Conservation (phyloP, 2,329 filamentous ascomycete genomes). For the Aspergillus fijiensis region DNA sequence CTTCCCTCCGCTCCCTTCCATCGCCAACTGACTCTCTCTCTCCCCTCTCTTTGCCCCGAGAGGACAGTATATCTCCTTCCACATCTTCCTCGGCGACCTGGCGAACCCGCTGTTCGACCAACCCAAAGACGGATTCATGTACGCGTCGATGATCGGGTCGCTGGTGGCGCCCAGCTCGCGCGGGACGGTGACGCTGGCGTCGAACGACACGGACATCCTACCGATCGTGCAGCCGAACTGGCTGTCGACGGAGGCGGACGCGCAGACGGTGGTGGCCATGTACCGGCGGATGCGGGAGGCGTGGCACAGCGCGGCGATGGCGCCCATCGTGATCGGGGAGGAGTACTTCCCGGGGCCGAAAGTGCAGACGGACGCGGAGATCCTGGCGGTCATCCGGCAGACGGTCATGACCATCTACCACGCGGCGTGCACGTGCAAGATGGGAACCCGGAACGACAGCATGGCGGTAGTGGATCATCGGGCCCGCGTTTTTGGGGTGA, state of each 20-base stretch:
- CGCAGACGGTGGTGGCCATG: conserved; percentile 43
- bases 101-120: not conserved
- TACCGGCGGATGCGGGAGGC: conserved; percentile 45
- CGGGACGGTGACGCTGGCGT: conserved; percentile 44
- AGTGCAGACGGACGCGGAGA: conserved; percentile 43
- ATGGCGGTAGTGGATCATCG: conserved; percentile 38
- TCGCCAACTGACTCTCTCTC: too few relatives aligned
- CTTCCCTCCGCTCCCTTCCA: too few relatives aligned
- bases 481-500: conserved; percentile 33
- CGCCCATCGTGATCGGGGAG: conserved; percentile 21
- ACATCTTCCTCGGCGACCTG: not conserved
- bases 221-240: conserved; percentile 49
- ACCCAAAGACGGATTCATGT: conserved; percentile 25
- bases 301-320: conserved; percentile 25
- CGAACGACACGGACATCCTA: conserved; percentile 26
- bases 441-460: conserved; percentile 33
- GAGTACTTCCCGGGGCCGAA: conserved; percentile 39
- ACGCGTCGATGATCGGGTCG: conserved; percentile 29
- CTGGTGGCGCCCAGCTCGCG: conserved; percentile 45
- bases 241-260: conserved; percentile 42
- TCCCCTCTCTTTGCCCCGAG: too few relatives aligned
- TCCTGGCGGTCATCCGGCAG: conserved; percentile 33
- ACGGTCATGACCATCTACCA: conserved; percentile 35
- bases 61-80: not conserved
- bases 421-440: conserved; percentile 38